phyloP scores from a whole-genome alignment of 495 filamentous ascomycete species.

The Penicilliopsis zonata region DNA sequence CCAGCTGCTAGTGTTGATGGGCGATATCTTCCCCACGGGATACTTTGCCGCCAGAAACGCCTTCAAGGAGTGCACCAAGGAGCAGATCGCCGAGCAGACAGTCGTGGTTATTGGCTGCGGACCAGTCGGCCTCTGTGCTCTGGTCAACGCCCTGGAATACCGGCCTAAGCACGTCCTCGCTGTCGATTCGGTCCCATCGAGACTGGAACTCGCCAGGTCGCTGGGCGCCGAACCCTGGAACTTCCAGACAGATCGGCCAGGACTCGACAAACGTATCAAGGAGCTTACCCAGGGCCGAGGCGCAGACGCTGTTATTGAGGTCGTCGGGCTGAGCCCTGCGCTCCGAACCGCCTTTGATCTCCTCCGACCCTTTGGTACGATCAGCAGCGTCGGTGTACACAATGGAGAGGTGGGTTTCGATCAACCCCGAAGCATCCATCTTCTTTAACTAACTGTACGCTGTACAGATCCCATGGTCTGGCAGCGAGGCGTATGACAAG shows the following conservation, averaged over 20 bases:
- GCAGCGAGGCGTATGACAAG: slow-evolving; percentile 76
- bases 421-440: too few relatives aligned
- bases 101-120: slow-evolving; percentile 85
- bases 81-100: slow-evolving; percentile 54
- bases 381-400: slow-evolving; percentile 86
- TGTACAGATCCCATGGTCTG: slow-evolving; percentile 68
- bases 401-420: slow-evolving; percentile 58
- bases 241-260: slow-evolving; percentile 57
- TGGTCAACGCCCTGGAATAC: slow-evolving; percentile 72
- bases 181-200: slow-evolving; percentile 68
- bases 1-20: slow-evolving; percentile 62
- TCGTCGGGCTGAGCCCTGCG: slow-evolving; percentile 77
- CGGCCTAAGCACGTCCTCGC: slow-evolving; percentile 74
- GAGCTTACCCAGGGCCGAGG: slow-evolving; percentile 75
- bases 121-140: slow-evolving; percentile 76
- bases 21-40: slow-evolving; percentile 60
- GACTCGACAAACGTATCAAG: slow-evolving; percentile 54
- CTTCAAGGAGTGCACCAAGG: slow-evolving; percentile 51
- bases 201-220: slow-evolving; percentile 62
- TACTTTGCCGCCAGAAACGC: slow-evolving; percentile 83
- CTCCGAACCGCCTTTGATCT: slow-evolving; percentile 76
- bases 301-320: slow-evolving; percentile 85
- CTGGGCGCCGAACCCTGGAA: slow-evolving; percentile 84
- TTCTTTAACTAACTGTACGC: too few relatives aligned
- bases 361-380: slow-evolving; percentile 74